phyloP scores from a whole-genome alignment of 768 basidiomycete genomes.

The Grammothele lineata region DNA sequence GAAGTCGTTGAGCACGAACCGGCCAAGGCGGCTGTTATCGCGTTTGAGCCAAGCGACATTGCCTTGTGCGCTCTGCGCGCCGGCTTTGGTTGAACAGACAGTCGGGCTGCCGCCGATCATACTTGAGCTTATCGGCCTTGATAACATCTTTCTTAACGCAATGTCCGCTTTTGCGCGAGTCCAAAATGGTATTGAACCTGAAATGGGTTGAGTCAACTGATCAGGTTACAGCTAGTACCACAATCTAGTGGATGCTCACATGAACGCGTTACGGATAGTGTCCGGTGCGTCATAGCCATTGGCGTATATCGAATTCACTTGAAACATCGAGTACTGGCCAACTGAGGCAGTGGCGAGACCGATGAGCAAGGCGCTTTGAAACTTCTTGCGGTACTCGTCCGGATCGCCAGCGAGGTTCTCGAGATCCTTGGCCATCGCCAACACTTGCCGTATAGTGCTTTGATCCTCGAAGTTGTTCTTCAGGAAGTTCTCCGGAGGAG shows the following conservation, averaged over 20 bases:
- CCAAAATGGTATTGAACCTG: slow-evolving; percentile 66
- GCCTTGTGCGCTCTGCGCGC: neutral
- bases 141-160: slow-evolving; percentile 42
- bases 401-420: slow-evolving; percentile 10
- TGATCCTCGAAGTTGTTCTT: slow-evolving; percentile 46
- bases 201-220: neutral
- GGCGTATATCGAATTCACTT: slow-evolving; percentile 49
- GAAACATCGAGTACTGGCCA: slow-evolving; percentile 59
- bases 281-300: slow-evolving; percentile 43
- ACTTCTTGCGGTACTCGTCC: slow-evolving; percentile 31
- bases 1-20: slow-evolving; percentile 44
- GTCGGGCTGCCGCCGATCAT: slow-evolving; percentile 27
- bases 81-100: slow-evolving; percentile 22
- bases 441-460: slow-evolving; percentile 41
- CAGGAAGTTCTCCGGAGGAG: slow-evolving; percentile 40
- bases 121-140: slow-evolving; percentile 35
- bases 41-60: neutral
- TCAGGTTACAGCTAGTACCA: too few species aligned
- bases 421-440: slow-evolving; percentile 36
- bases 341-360: slow-evolving; percentile 49
- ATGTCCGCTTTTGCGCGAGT: slow-evolving; percentile 66
- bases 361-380: slow-evolving; percentile 45
- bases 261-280: slow-evolving; percentile 56
- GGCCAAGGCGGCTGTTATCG: neutral
- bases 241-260: slow-evolving; percentile 43